Evolutionary conservation across 768 basidiomycete genomes (phyloP).

Genomic region (Boletus patriciae): DNA sequence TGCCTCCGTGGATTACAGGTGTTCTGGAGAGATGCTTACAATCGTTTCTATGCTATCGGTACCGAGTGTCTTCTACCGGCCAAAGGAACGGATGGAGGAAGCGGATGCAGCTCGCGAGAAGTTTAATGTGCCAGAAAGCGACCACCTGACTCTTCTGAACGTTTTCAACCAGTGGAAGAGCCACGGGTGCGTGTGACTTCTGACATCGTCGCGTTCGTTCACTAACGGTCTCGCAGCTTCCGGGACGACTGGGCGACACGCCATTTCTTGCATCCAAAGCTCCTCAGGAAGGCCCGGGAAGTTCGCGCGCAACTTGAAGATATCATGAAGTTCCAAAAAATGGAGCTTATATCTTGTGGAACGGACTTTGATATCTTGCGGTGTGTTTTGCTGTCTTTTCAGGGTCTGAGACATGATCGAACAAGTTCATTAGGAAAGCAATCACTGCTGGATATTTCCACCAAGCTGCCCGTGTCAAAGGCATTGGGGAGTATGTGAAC

Average conservation of each 20-base stretch:
- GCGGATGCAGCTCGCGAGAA: conserved; percentile 97
- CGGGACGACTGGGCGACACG: conserved; percentile 94
- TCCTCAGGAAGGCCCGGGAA: conserved; percentile 92
- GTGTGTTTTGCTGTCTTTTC: conserved; percentile 36
- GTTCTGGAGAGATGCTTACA: conserved; percentile 94
- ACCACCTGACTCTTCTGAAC: conserved; percentile 92
- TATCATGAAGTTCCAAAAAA: conserved; percentile 99
- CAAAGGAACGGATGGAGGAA: conserved; percentile 96
- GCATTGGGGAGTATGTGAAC: conserved; percentile 98
- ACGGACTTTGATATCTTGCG: conserved; percentile 92
- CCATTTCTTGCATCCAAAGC: conserved; percentile 96
- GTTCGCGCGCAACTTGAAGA: conserved; percentile 95
- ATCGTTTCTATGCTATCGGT: conserved; percentile 99
- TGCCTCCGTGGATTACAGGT: conserved; percentile 82
- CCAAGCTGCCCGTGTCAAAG: conserved; percentile 96
- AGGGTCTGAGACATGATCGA: neutral
- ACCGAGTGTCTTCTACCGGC: conserved; percentile 95
- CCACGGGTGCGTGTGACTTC: conserved; percentile 64
- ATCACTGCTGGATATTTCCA: conserved; percentile 99
- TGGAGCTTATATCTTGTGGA: conserved; percentile 87
- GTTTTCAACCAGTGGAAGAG: conserved; percentile 99
- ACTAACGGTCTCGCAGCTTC: conserved; percentile 48
- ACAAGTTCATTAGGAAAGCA: conserved; percentile 65
- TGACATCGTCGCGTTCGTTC: neutral
- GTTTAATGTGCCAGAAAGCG: conserved; percentile 98